Percentiles rank a stretch among this genome's conserved stretches.
phyloP scores from a whole-genome alignment of 176 grass and related monocot genomes.

The Alopecurus myosuroides region DNA sequence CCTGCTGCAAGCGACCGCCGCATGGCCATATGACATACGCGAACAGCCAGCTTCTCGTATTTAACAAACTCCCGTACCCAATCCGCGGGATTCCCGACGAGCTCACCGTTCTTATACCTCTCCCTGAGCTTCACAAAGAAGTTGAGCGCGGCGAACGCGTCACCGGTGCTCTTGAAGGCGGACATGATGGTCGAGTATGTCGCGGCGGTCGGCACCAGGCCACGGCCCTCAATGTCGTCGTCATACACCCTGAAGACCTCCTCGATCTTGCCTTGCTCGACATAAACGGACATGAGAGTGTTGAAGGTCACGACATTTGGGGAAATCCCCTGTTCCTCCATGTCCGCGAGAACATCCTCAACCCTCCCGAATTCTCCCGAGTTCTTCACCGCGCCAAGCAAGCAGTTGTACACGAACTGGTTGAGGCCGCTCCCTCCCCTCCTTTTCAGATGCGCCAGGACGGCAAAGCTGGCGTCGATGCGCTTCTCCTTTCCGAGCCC shows the following conservation, averaged over 20 bases:
- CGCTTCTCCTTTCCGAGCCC: constrained; percentile 43
- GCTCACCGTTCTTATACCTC: constrained; percentile 45
- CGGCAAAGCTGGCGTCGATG: constrained; percentile 60
- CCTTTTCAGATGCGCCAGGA: constrained; percentile 70
- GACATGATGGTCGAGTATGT: constrained; percentile 68
- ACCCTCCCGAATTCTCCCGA: constrained; percentile 34
- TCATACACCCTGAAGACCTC: constrained; percentile 50
- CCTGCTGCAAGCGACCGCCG: constrained; percentile 39
- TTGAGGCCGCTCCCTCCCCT: constrained; percentile 27
- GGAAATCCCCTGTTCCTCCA: constrained; percentile 49
- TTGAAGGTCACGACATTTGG: constrained; percentile 76
- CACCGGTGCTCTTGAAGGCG: constrained; percentile 63
- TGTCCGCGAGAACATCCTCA: constrained; percentile 55
- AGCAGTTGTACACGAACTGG: constrained; percentile 80
- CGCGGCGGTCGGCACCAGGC: constrained; percentile 48
- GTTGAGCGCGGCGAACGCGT: constrained; percentile 45
- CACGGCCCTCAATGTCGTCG: constrained; percentile 36
- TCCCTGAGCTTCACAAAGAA: constrained; percentile 60
- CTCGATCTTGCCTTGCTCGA: constrained; percentile 50
- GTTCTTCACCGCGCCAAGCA: constrained; percentile 67
- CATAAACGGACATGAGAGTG: constrained; percentile 65
- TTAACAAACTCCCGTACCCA: constrained; percentile 68
- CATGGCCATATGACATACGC: constrained; percentile 51
- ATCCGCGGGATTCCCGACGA: constrained; percentile 34
- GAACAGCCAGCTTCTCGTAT: constrained; percentile 43